Base-by-base conservation (phyloP, 768 basidiomycete genomes). In the Boletales sp. region DNA sequence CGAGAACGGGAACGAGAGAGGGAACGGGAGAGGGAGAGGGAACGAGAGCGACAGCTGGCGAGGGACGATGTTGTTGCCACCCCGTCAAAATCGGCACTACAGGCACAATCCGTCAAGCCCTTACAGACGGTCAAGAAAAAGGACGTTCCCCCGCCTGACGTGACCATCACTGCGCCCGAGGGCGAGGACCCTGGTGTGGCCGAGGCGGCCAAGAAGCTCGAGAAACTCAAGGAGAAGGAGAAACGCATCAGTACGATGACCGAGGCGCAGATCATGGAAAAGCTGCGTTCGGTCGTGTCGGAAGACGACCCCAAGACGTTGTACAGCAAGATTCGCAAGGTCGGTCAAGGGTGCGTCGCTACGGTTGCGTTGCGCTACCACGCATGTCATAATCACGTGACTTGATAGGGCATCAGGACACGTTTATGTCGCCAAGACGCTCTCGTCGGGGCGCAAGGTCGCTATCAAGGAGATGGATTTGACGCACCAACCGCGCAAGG, bases 391-490 rank as follows among this genome's bases (percentile, higher is more conserved):
- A 48, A 44, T 45, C 43, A 52, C 45, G 50, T 52, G 55, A 50
- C 34, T 12, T 13, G 51, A 5, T 59, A 97, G 95, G 59, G 95
- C 95, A 4, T 97, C 94, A 15, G 95, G 97, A 14, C 92, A 95
- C 64, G 95, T 99, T 12, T 99, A 94, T 64, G 94, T 98, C 19
- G 95, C 97, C 10, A 97, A 97, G 74, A 88, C 85, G 8, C 76
- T 92, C 19, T 74, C 83, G 6, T 89, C 80, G 4, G 86, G 88
- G 45, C 86, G 82, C 71, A 94, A 94, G 69, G 90, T 97, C 11
- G 94, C 94, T 3, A 95, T 97, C 75, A 97, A 97, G 74, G 93
- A 97, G 76, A 97, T 97, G 94, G 94, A 97, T 69, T 75, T 97
- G 36, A 80, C 90, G 18, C 90, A 92, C 64, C 94, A 95, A 62